phyloP scores from a whole-genome alignment of 495 filamentous ascomycete species.

The Aspergillus panamensis region DNA sequence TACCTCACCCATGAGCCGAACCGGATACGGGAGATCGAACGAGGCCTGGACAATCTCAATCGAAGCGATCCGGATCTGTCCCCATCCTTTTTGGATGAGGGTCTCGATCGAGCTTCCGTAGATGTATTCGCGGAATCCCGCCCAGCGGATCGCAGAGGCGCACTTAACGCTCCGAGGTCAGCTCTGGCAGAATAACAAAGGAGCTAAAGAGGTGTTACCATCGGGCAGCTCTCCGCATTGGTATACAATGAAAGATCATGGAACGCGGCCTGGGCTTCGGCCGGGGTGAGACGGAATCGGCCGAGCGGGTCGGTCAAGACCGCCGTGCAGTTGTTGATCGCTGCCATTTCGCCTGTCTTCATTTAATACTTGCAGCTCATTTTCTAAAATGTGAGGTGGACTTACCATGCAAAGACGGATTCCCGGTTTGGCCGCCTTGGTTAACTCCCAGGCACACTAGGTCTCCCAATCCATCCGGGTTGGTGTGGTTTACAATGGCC shows the following conservation, averaged over 20 bases:
- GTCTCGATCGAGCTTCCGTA: constrained; percentile 49
- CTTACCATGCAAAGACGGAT: neutral
- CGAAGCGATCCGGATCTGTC: constrained; percentile 45
- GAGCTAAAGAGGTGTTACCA: constrained; percentile 33
- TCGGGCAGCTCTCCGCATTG: constrained; percentile 55
- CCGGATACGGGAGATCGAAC: constrained; percentile 30
- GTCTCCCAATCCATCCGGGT: constrained; percentile 31
- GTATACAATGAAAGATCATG: constrained; percentile 50
- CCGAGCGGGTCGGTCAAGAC: constrained; percentile 45
- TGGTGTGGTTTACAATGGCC: constrained; percentile 53
- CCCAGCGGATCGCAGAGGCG: constrained; percentile 52
- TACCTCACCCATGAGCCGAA: constrained; percentile 39
- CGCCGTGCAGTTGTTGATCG: constrained; percentile 49
- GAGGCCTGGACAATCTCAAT: constrained; percentile 45
- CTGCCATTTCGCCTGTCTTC: constrained; percentile 47
- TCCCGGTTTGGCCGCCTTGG: neutral
- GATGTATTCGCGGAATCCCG: constrained; percentile 52
- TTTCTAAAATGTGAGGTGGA: neutral
- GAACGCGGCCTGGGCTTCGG: constrained; percentile 42
- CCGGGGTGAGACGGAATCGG: constrained; percentile 36
- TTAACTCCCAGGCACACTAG: constrained; percentile 16
- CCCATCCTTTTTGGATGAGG: constrained; percentile 42
- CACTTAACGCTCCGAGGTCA: constrained; percentile 31
- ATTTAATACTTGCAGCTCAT: constrained; percentile 37
- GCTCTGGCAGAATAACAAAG: neutral